These are phyloP conservation scores for Fraxinus angustifolia DNA, from an alignment of 305 asterid genomes.

Conservation along the genomic window DNA sequence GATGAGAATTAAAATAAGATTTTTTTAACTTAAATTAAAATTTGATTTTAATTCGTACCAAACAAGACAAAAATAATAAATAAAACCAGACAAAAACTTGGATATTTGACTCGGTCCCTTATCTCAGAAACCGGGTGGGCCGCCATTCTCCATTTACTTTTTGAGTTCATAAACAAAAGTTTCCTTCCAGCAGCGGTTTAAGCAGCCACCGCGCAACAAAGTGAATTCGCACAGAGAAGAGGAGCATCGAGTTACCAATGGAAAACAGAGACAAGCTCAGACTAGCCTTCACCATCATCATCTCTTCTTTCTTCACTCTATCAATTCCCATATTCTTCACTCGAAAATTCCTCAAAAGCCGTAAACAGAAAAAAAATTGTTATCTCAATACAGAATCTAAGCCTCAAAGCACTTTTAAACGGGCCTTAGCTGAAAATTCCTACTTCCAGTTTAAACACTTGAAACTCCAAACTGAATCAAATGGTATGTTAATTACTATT, in stretches of 20 bases:
- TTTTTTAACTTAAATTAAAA: no score
- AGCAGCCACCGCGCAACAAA: background rate
- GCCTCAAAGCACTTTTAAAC: conserved; percentile 69
- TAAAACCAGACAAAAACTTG: no score
- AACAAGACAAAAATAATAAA: no score
- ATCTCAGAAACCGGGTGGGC: background rate
- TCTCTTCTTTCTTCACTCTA: conserved; percentile 47
- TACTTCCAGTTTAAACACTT: conserved; percentile 82
- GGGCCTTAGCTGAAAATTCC: conserved; percentile 73
- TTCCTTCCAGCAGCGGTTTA: background rate
- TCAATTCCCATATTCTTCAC: conserved; percentile 50
- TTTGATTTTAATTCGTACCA: no score
- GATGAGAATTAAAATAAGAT: no score
- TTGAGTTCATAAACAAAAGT: background rate
- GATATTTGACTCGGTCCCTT: background rate
- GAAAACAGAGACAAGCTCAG: conserved; percentile 30
- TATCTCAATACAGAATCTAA: conserved; percentile 55
- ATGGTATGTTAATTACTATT: background rate
- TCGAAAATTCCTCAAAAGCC: conserved; percentile 28
- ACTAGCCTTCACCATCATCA: conserved; percentile 38
- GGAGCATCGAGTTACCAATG: background rate
- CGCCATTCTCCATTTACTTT: background rate
- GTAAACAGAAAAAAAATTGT: conserved; percentile 35
- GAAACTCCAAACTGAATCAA: conserved; percentile 25
- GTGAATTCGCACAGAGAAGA: background rate